Evolutionary conservation across 2,329 filamentous ascomycete genomes (phyloP).

Genomic region (Fusarium sp.): DNA sequence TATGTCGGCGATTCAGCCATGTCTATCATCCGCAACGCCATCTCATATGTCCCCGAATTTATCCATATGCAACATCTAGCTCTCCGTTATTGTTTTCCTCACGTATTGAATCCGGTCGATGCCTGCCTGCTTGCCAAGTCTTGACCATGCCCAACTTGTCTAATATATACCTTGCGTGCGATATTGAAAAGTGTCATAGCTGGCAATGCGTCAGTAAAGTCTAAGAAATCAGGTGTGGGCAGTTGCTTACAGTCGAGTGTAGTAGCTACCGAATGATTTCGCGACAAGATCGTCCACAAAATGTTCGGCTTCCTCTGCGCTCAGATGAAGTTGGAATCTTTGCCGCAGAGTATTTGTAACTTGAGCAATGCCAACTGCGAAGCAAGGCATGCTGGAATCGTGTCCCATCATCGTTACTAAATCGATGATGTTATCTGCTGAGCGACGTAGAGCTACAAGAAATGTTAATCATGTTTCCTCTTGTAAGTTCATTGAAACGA

Average conservation of each 20-base stretch:
- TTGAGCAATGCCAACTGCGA: conserved; percentile 76
- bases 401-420: conserved; percentile 86
- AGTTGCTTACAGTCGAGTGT: conserved; percentile 79
- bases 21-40: conserved; percentile 47
- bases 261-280: conserved; percentile 88
- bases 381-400: conserved; percentile 87
- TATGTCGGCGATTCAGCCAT: conserved; percentile 27
- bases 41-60: conserved; percentile 42
- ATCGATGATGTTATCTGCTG: conserved; percentile 83
- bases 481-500: background rate
- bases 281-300: conserved; percentile 85
- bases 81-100: conserved; percentile 11
- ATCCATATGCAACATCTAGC: conserved; percentile 29
- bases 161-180: conserved; percentile 89
- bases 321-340: conserved; percentile 84
- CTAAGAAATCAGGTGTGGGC: background rate
- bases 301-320: conserved; percentile 81
- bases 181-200: conserved; percentile 89
- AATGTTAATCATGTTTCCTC: conserved; percentile 16
- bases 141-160: conserved; percentile 13
- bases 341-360: conserved; percentile 76
- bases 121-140: conserved; percentile 9
- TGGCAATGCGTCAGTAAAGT: conserved; percentile 49
- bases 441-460: conserved; percentile 73
- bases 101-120: conserved; percentile 21